phyloP scores from a whole-genome alignment of 139 green algal genomes.

The Haematococcus lacustris region DNA sequence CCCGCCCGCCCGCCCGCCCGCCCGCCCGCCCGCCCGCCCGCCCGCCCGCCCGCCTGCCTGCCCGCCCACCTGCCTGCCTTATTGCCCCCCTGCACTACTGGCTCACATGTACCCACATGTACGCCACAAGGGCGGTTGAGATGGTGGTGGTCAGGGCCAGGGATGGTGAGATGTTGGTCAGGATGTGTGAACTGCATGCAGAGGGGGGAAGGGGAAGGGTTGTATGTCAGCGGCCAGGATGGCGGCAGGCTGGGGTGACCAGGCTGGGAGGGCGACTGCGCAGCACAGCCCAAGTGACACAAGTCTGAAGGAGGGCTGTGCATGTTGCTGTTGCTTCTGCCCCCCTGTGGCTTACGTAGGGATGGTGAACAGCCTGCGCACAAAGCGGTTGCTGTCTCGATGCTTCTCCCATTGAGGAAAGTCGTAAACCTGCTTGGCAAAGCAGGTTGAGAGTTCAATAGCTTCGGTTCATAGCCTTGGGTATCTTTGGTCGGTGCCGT shows the following conservation, averaged over 20 bases:
- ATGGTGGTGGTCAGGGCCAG: slow-evolving; percentile 14
- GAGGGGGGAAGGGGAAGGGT: not conserved
- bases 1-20: too few species aligned
- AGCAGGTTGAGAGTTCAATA: not conserved
- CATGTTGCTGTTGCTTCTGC: not conserved
- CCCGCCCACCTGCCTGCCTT: not conserved
- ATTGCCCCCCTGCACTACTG: not conserved
- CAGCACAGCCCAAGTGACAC: not conserved
- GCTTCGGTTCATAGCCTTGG: not conserved
- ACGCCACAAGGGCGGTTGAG: slow-evolving; percentile 6
- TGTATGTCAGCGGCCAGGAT: too few species aligned
- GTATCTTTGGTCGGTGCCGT: not conserved
- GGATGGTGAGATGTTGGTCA: slow-evolving; percentile 29
- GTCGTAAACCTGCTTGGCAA: slow-evolving; percentile 1
- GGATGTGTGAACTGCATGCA: slow-evolving; percentile 23
- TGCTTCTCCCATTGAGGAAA: not conserved
- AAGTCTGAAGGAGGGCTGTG: not conserved
- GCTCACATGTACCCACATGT: slow-evolving; percentile 16
- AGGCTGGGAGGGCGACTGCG: not conserved
- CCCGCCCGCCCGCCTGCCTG: not conserved
- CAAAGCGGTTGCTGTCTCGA: not conserved
- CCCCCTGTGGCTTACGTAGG: not conserved
- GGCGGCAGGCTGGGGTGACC: too few species aligned
- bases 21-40: too few species aligned
- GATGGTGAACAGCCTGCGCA: not conserved